Evolutionary conservation across 345 rosid genomes (phyloP).

Genomic region (Hibiscus mutabilis): DNA sequence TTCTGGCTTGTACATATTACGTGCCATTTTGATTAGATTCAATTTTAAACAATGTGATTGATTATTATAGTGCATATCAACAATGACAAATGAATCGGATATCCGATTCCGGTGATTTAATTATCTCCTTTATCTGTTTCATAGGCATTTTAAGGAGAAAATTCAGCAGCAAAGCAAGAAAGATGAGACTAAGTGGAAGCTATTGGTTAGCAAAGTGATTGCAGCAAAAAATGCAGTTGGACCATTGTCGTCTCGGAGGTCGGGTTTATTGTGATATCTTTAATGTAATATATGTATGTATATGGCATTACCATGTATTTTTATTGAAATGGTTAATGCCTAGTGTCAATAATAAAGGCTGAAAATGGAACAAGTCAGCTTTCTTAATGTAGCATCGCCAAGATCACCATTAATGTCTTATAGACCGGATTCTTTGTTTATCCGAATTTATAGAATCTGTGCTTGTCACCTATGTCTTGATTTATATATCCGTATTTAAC

Average conservation of each 20-base stretch:
- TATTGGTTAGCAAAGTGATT: constrained; percentile 61
- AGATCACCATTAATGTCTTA: no score
- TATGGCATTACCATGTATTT: constrained; percentile 10
- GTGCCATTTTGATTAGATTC: neutral
- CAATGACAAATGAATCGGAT: neutral
- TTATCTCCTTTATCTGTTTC: neutral
- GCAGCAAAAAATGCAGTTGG: constrained; percentile 47
- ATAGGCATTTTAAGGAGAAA: constrained; percentile 63
- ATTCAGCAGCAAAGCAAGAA: constrained; percentile 62
- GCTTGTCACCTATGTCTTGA: no score
- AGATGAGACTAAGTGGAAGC: constrained; percentile 61
- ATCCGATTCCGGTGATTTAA: neutral
- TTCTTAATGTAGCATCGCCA: no score
- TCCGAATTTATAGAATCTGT: no score
- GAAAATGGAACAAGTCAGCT: neutral
- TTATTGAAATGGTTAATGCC: constrained; percentile 10
- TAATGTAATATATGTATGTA: neutral
- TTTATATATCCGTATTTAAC: no score
- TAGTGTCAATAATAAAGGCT: neutral
- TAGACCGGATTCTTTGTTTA: no score
- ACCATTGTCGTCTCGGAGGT: constrained; percentile 34
- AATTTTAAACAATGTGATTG: neutral
- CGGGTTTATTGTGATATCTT: constrained; percentile 24
- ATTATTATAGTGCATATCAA: neutral
- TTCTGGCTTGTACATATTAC: neutral